Evolutionary conservation across 345 rosid genomes (phyloP), one percentile per base, ranked within the genome.

Genomic region (Sisymbrium irio): DNA sequence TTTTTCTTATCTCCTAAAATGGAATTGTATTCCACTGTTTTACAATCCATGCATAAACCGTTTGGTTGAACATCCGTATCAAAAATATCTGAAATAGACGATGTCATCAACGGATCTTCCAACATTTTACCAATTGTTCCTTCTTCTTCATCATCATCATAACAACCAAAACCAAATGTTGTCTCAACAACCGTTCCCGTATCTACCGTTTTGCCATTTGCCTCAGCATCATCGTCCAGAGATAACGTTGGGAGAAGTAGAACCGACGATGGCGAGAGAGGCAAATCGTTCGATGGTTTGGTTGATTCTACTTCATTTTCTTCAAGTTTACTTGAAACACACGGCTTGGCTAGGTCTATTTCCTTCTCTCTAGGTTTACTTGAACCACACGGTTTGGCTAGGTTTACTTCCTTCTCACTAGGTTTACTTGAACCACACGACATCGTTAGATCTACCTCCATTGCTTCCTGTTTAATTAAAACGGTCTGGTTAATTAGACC

Each of bases 21-120:
- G 10, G 60, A 56, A 54, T 33, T 12, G 44, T 11, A 42, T 0
- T 42, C 77, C 4, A 2, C 0, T 22, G 46, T 2, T 32, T 22
- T 20, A 27, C 0, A 12, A 13, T 27, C 36, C 19, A 56, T 3
- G 30, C 60, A 45, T 4, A 65, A 1, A 18, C 35, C 77, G 44
- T 73, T 6, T 9, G 57, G 2, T 22, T 40, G 47, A 5, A 63
- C 3, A 0, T 2, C 11, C 9, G 19, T 18, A 25, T 46, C 14
- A 9, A 67, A 68, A 12, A 75, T 61, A 32, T 75, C 69, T 0
- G 47, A 32, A 12, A 68, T 61, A 7, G 79, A 75, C 6, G 56
- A 9, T 42, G 47, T 33, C 56, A 41, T 50, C 9, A 15, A 8
- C 15, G 74, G 68, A 49, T 75, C 58, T 61, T 68, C 74, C 56